Evolutionary conservation across 768 basidiomycete species (phyloP).

Genomic region (Calocera viscosa): DNA sequence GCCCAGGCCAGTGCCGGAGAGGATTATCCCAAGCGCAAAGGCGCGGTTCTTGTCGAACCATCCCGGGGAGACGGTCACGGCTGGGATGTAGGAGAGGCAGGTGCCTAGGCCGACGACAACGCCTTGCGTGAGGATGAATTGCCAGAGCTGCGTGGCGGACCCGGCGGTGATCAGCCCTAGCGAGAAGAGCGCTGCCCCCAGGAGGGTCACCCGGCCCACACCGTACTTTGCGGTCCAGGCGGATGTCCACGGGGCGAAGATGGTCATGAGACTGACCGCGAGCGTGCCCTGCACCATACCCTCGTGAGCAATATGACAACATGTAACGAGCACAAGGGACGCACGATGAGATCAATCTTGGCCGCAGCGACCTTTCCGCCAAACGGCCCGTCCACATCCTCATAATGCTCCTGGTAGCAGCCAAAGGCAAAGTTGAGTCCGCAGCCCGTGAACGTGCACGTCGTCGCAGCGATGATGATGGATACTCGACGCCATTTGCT

Average conservation of each 20-base stretch:
- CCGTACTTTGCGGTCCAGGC: constrained; percentile 8
- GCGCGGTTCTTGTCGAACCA: constrained; percentile 13
- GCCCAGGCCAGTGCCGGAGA: constrained; percentile 11
- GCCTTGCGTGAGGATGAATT: constrained; percentile 12
- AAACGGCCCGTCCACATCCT: constrained; percentile 12
- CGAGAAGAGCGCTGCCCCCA: constrained; percentile 5
- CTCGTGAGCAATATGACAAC: background rate
- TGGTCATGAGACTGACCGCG: constrained; percentile 13
- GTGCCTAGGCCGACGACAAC: constrained; percentile 9
- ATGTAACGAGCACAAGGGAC: background rate
- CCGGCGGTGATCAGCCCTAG: constrained; percentile 5
- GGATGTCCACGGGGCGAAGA: constrained; percentile 11
- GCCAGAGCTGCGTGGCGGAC: constrained; percentile 10
- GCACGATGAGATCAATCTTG: constrained; percentile 11
- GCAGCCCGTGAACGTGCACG: constrained; percentile 11
- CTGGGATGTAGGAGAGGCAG: constrained; percentile 11
- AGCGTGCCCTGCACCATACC: constrained; percentile 7
- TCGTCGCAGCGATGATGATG: background rate
- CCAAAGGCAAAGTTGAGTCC: constrained; percentile 15
- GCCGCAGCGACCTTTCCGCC: constrained; percentile 6
- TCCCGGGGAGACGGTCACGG: constrained; percentile 10
- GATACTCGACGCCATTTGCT: background rate
- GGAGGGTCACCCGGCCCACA: background rate
- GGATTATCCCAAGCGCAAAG: constrained; percentile 11
- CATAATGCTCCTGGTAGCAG: constrained; percentile 14